Evolutionary conservation across 441 rosid species (phyloP).

Genomic region (Erodium texanum): DNA sequence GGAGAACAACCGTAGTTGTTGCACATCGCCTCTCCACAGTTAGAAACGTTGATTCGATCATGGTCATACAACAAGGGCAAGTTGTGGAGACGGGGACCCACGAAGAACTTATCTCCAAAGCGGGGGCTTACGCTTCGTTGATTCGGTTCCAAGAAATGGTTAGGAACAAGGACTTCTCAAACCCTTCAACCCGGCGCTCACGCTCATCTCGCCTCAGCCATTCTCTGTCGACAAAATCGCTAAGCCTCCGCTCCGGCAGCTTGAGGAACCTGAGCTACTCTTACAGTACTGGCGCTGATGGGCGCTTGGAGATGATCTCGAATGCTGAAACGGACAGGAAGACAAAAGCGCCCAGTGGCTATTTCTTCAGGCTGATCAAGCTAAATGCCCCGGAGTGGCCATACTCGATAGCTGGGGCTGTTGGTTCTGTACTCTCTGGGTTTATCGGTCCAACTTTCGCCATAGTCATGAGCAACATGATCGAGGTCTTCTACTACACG

Average conservation of each 20-base stretch:
- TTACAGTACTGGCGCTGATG: constrained; percentile 94
- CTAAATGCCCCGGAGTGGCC: constrained; percentile 99
- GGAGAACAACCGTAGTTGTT: constrained; percentile 62
- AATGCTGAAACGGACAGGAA: constrained; percentile 90
- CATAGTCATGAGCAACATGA: constrained; percentile 94
- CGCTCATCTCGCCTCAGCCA: constrained; percentile 52
- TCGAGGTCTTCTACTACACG: constrained; percentile 90
- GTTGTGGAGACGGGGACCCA: constrained; percentile 53
- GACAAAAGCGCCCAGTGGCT: constrained; percentile 74
- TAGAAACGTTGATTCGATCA: constrained; percentile 51
- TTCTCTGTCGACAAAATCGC: constrained; percentile 81
- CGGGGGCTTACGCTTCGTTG: constrained; percentile 54
- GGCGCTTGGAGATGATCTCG: constrained; percentile 95
- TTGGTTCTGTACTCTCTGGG: constrained; percentile 91
- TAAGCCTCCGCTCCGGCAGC: constrained; percentile 94
- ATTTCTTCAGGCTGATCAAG: constrained; percentile 85
- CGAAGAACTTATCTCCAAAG: constrained; percentile 16
- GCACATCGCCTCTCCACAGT: constrained; percentile 69
- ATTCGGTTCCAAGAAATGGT: constrained; percentile 28
- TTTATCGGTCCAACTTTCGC: constrained; percentile 96
- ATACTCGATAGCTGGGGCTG: constrained; percentile 89
- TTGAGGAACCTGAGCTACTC: constrained; percentile 91
- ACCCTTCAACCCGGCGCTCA: constrained; percentile 74
- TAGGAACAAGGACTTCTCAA: constrained; percentile 32
- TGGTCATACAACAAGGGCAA: constrained; percentile 58